Base-by-base conservation (phyloP, 2,329 filamentous ascomycete genomes). In the Nemania sp. region DNA sequence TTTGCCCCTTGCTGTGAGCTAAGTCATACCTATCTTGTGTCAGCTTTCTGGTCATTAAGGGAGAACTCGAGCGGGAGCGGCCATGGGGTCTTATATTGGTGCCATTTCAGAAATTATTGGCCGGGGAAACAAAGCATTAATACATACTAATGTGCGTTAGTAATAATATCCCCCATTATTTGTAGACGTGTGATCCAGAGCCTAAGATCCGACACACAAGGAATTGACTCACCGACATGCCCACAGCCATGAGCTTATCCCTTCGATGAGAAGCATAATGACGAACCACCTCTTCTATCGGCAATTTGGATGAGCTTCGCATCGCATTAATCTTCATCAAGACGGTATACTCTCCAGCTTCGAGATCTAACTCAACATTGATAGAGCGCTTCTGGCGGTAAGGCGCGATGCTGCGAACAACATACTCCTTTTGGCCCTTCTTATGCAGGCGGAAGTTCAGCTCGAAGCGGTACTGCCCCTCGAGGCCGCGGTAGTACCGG, bases 211-310 rank as follows among this genome's bases (percentile, higher is more conserved):
- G n/a, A n/a, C n/a, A n/a, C n/a, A n/a, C n/a, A n/a, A n/a, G n/a
- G n/a, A n/a, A n/a, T n/a, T n/a, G n/a, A 55, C 52, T 19, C 11
- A 55, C 52, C 49, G 84, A 84, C 46, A 85, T 76, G 1, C 86
- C 86, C n/a, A 88, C 83, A 9, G 83, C 77, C 1, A 86, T 77
- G 2, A 95, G 78, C 70, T 95, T 95, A 63, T 91, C 88, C 22
- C 89, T 70, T 5, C 80, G 74, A 2, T 75, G 75, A 47, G 82
- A 81, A 51, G 85, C 88, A 51, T 84, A 82, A 6, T 79, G 75
- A 44, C 83, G 80, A 20, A 93, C 82, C 1, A 88, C 83, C 31
- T 90, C 80, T 58, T 91, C 86, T 14, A 88, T 80, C 0, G 75
- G 73, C 22, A 75, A 49, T 1, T 73, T 77, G 1, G 75, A 71